Evolutionary conservation across 108 stramenopile species (phyloP), one percentile per base, ranked within the genome.

Genomic region (Fistulifera pelliculosa): DNA sequence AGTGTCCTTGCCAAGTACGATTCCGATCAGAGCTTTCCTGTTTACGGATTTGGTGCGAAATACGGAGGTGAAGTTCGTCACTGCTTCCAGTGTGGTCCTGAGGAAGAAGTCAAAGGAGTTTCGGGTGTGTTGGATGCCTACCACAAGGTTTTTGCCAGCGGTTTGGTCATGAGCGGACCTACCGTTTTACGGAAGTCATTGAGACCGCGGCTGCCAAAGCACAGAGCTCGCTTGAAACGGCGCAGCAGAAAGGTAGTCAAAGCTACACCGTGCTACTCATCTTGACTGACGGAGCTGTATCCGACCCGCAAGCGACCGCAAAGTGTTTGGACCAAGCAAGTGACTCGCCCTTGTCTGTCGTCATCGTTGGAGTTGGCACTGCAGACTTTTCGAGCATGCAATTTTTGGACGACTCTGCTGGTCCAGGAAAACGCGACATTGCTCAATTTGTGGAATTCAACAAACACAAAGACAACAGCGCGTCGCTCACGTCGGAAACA

Each of bases 1-100:
- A 49, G 65, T 17, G 76, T 81, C 56, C 64, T 90, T 13, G 64
- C 54, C 27, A 77, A 79, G 27, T 95, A 87, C 54, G 91, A 93
- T 66, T 65, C 62, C 14, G 84, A 93, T 68, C 71, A 90, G 56
- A 69, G 42, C 45, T 87, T 87, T 52, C 86, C 86, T 25, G 84
- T 95, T 0, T 81, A 41, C 27, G 94, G 94, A 2, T 96, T 96
- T 59, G 94, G 94, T 16, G 92, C 88, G 21, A 92, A 90, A 70
- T 79, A 87, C 50, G 82, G 65, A 40, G 85, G 85, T 18, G 75
- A 77, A 38, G 78, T 83, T n/a, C 58, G 74, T 24, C 86, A 88
- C 48, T 79, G 77, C 51, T 88, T 88, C 60, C 82, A 81, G 47
- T 73, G 74, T 48, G 86, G 86, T 15, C 42, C 56, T 6, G 19